Evolutionary conservation across 2,329 filamentous ascomycete species (phyloP).

Genomic region (Lecanicillium sp.): DNA sequence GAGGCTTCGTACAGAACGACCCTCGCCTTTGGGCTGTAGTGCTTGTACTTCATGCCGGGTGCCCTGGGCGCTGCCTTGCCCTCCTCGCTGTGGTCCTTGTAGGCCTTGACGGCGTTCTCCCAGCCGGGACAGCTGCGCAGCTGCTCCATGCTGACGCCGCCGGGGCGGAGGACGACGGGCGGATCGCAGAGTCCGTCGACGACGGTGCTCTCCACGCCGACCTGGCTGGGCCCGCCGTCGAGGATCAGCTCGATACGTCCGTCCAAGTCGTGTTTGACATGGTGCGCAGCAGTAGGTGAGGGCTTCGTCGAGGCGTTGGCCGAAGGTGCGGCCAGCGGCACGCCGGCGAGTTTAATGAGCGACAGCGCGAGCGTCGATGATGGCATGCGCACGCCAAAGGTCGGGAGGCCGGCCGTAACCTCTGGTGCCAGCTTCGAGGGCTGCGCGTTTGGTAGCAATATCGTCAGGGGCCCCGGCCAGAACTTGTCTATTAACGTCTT

Average conservation of each 20-base stretch:
- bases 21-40: constrained; percentile 86
- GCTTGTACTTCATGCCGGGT: constrained; percentile 98
- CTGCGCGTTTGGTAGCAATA: constrained; percentile 73
- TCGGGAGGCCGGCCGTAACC: constrained; percentile 77
- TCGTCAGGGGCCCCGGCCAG: constrained; percentile 93
- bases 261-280: constrained; percentile 78
- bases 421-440: constrained; percentile 72
- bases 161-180: constrained; percentile 77
- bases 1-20: constrained; percentile 74
- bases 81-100: constrained; percentile 67
- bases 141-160: constrained; percentile 78
- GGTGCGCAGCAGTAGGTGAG: constrained; percentile 82
- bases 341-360: constrained; percentile 72
- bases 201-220: constrained; percentile 95
- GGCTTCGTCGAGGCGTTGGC: constrained; percentile 93
- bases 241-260: constrained; percentile 81
- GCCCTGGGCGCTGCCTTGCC: constrained; percentile 66
- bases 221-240: constrained; percentile 78
- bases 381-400: constrained; percentile 89
- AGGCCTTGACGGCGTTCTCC: constrained; percentile 71
- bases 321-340: constrained; percentile 83
- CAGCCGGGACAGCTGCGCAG: constrained; percentile 70
- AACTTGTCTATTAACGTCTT: constrained; percentile 70
- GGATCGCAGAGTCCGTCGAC: constrained; percentile 82
- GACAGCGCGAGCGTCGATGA: constrained; percentile 76